Percentiles rank a stretch among this genome's conserved stretches.
These are phyloP conservation scores for Aspergillus asperescens DNA, from an alignment of 495 filamentous ascomycete species.

Conservation along the genomic window DNA sequence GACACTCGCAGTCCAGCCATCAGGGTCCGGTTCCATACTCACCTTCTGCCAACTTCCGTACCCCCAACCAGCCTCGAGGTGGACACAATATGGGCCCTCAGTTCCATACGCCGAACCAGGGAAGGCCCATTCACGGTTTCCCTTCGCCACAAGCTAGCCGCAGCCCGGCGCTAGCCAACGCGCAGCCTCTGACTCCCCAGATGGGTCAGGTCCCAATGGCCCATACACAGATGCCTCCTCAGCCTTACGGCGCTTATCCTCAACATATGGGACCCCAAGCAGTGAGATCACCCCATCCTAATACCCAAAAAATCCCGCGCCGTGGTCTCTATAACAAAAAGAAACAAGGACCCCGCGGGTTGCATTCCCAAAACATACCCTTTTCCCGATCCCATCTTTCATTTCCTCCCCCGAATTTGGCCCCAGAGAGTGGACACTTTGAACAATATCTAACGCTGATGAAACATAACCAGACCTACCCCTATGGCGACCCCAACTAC, in stretches of 20 bases:
- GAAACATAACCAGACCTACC: slow-evolving; percentile 50
- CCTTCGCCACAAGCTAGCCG: slow-evolving; percentile 58
- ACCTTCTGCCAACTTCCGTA: slow-evolving; percentile 55
- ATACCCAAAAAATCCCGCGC: slow-evolving; percentile 20
- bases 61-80: slow-evolving; percentile 58
- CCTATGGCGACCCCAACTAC: slow-evolving; percentile 44
- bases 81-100: slow-evolving; percentile 58
- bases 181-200: slow-evolving; percentile 64
- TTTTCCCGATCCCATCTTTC: slow-evolving; percentile 20
- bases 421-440: slow-evolving; percentile 64
- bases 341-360: slow-evolving; percentile 16
- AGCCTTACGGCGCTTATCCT: slow-evolving; percentile 54
- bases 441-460: slow-evolving; percentile 67
- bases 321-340: slow-evolving; percentile 21
- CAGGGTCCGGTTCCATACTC: slow-evolving; percentile 63
- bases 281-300: slow-evolving; percentile 57
- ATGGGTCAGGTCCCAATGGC: slow-evolving; percentile 58
- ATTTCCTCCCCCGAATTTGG: slow-evolving; percentile 50
- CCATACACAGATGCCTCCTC: slow-evolving; percentile 49
- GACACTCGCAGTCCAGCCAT: slow-evolving; percentile 54
- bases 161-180: slow-evolving; percentile 66
- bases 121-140: slow-evolving; percentile 43
- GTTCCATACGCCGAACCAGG: slow-evolving; percentile 53
- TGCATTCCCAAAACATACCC: slow-evolving; percentile 16
- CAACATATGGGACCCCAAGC: slow-evolving; percentile 55